Base-by-base conservation (phyloP, 192 early-diverging fungal species). In the Haplosporangium gracile region DNA sequence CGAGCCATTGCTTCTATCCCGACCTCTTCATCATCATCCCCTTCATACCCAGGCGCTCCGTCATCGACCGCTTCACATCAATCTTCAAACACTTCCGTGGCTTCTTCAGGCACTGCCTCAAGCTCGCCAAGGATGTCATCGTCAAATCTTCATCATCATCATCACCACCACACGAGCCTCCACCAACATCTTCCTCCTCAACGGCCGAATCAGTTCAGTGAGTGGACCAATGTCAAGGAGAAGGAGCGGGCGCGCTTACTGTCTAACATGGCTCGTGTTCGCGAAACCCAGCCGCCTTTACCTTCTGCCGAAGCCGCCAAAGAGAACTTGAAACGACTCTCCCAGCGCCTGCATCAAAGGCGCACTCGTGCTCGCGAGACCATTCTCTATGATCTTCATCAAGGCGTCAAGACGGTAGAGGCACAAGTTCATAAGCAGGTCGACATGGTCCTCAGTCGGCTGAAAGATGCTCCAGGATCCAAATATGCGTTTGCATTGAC, bases 361-460 rank as follows among this genome's bases (percentile, higher is more conserved):
- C 77, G 83, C 0, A 85, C 83, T 1, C 73, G 83, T 47, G 70
- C 83, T 22, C 77, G 83, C 11, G 83, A 85, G 32, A 85, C 83
- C 16, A 85, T 85, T 47, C 47, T 85, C 9, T 85, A 76, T 20
- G 78, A 85, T 38, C 57, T 85, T 7, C 83, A 85, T 76, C 78
- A 85, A 20, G 83, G 83, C 13, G 83, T 85, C 6, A 85, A 85
- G 49, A 77, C 74, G 11, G 83, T 85, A 8, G 83, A 85, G 29
- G 83, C 83, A 20, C 83, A 85, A n/a, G 78, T 85, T 16, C 83
- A 80, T 5, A 85, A 85, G 32, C 83, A 85, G 26, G 83, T 85
- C 47, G 83, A 85, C n/a, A 85, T 85, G 78, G 83, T 85, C 18
- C 29, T 85, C 32, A 80, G 74, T 36, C 63, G 74, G 26, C 45